Percentiles rank a stretch among this genome's conserved stretches.
Conservation (phyloP, 208 protist species). For the Acanthamoeba castellanii region DNA sequence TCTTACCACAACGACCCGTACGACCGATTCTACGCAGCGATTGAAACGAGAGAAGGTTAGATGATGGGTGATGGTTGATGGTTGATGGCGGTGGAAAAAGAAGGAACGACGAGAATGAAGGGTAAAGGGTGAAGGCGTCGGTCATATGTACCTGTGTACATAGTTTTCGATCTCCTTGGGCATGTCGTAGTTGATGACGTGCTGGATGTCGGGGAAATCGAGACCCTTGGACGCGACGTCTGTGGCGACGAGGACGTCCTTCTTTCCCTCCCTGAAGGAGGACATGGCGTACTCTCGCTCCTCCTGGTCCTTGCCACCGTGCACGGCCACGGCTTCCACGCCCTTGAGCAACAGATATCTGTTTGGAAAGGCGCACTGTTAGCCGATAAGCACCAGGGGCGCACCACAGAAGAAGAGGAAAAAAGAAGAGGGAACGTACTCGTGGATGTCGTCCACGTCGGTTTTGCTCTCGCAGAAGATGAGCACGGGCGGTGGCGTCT, state of each 20-base stretch:
- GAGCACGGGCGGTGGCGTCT: conserved; percentile 92
- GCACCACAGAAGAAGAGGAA: no score
- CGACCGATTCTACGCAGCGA: conserved; percentile 93
- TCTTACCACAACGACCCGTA: conserved; percentile 94
- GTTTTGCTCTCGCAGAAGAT: conserved; percentile 94
- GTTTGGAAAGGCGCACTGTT: no score
- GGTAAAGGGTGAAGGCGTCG: background rate
- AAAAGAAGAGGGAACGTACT: conserved; percentile 68
- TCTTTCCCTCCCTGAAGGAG: conserved; percentile 83
- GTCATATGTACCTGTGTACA: conserved; percentile 79
- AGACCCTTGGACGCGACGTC: conserved; percentile 92
- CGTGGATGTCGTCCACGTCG: conserved; percentile 94
- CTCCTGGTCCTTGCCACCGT: conserved; percentile 86
- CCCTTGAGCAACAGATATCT: conserved; percentile 94
- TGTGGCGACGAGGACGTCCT: conserved; percentile 94
- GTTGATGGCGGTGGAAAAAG: background rate
- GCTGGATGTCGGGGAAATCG: conserved; percentile 98
- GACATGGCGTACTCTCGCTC: conserved; percentile 90
- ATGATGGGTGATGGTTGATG: background rate
- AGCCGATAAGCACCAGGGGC: background rate
- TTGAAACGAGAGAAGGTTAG: background rate
- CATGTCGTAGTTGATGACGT: conserved; percentile 99
- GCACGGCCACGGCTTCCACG: conserved; percentile 76
- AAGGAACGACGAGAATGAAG: background rate
- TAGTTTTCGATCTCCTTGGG: conserved; percentile 98